Evolutionary conservation across 305 asterid genomes (phyloP).

Genomic region (Nicotiana rustica): DNA sequence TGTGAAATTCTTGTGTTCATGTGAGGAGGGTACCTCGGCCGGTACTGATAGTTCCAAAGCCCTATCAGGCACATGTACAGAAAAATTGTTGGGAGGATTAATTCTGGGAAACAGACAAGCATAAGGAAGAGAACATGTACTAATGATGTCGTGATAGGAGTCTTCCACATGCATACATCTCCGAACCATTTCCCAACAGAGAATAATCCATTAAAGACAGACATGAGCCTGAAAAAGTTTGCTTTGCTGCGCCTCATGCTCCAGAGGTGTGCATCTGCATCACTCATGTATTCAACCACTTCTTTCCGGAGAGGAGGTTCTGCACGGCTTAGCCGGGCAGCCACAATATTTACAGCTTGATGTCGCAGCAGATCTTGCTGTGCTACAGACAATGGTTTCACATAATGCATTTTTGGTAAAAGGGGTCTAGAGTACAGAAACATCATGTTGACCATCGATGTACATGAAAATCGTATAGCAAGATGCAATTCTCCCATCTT

Average conservation of each 20-base stretch:
- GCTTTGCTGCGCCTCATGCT: slow-evolving; percentile 97
- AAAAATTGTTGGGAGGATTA: slow-evolving; percentile 75
- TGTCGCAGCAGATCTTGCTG: slow-evolving; percentile 77
- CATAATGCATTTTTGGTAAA: slow-evolving; percentile 89
- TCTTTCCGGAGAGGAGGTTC: slow-evolving; percentile 91
- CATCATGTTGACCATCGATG: slow-evolving; percentile 74
- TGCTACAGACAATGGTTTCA: slow-evolving; percentile 61
- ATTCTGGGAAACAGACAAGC: slow-evolving; percentile 75
- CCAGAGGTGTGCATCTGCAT: slow-evolving; percentile 85
- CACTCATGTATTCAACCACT: slow-evolving; percentile 82
- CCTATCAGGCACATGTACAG: slow-evolving; percentile 85
- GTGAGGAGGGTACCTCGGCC: slow-evolving; percentile 85
- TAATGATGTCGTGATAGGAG: slow-evolving; percentile 69
- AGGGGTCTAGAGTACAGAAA: slow-evolving; percentile 69
- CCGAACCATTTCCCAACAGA: slow-evolving; percentile 72
- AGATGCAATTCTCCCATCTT: slow-evolving; percentile 93
- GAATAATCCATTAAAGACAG: slow-evolving; percentile 62
- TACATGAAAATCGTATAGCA: slow-evolving; percentile 81
- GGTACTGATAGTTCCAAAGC: slow-evolving; percentile 73
- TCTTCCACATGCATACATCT: slow-evolving; percentile 81
- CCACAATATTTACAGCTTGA: slow-evolving; percentile 83
- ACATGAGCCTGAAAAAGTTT: slow-evolving; percentile 74
- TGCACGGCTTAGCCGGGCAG: slow-evolving; percentile 76
- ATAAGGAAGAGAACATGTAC: slow-evolving; percentile 76
- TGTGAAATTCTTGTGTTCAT: slow-evolving; percentile 78